Evolutionary conservation across 1,284 basidiomycete genomes (phyloP).

Genomic region (Peniophora sp.): DNA sequence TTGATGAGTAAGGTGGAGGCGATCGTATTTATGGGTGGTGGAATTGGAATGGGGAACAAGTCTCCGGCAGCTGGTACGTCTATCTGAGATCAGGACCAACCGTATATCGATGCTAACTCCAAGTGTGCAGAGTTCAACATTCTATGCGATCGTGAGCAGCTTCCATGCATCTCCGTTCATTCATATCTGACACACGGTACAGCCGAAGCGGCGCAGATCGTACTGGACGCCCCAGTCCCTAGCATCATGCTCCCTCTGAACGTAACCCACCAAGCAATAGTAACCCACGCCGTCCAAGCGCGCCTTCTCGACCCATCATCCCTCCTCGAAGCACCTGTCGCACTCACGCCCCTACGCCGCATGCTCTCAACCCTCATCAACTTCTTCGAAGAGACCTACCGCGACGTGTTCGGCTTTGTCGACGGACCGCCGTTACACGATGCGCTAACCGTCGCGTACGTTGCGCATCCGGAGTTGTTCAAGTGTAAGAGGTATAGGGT

Average conservation of each 20-base stretch:
- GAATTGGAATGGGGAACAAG: conserved; percentile 73
- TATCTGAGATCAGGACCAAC: not conserved
- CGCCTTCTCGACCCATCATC: conserved; percentile 35
- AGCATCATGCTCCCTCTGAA: conserved; percentile 77
- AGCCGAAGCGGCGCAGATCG: conserved; percentile 79
- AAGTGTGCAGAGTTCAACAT: conserved; percentile 67
- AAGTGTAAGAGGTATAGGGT: conserved; percentile 53
- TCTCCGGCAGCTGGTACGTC: conserved; percentile 60
- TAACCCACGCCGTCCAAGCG: conserved; percentile 44
- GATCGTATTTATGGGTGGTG: conserved; percentile 87
- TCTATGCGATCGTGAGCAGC: conserved; percentile 62
- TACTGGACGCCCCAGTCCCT: conserved; percentile 50
- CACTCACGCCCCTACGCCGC: conserved; percentile 39
- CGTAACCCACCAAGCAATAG: conserved; percentile 76
- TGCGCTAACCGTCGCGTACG: conserved; percentile 68
- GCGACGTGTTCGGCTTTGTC: conserved; percentile 62
- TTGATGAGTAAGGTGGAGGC: conserved; percentile 64
- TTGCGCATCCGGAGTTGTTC: conserved; percentile 61
- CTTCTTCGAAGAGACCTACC: conserved; percentile 66
- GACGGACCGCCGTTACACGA: conserved; percentile 80
- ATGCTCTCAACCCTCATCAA: conserved; percentile 66
- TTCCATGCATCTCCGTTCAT: not conserved
- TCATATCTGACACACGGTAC: conserved; percentile 2
- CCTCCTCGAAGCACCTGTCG: not conserved
- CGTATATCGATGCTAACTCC: not conserved